phyloP scores from a whole-genome alignment of 2,329 filamentous ascomycete genomes.

The Boeremia lycopersici region DNA sequence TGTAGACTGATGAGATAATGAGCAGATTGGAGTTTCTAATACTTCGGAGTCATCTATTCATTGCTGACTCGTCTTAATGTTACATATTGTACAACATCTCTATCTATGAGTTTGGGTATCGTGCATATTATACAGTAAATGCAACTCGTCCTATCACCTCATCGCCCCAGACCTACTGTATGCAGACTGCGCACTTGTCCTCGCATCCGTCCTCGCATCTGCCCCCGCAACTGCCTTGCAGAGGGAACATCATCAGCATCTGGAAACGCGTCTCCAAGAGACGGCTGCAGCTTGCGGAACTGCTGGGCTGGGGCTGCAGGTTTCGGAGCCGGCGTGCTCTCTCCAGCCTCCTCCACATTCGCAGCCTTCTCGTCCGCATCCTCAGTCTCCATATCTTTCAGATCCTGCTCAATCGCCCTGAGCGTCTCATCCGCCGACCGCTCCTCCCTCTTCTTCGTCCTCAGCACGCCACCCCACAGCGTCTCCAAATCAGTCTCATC shows the following conservation, averaged over 20 bases:
- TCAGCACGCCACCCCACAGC: conserved; percentile 62
- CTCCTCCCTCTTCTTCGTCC: conserved; percentile 49
- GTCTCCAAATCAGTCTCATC: conserved; percentile 70
- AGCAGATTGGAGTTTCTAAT: not conserved
- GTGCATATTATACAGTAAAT: conserved; percentile 5
- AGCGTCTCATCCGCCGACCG: conserved; percentile 40
- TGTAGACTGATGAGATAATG: not conserved
- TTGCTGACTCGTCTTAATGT: not conserved
- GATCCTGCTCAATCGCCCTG: conserved; percentile 27
- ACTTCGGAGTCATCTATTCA: not conserved
- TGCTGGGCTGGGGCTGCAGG: conserved; percentile 20
- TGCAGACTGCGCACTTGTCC: conserved; percentile 26
- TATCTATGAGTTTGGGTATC: conserved; percentile 10
- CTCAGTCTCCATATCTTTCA: conserved; percentile 31
- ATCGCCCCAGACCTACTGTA: conserved; percentile 29
- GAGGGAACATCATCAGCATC: conserved; percentile 11
- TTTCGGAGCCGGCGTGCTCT: not conserved
- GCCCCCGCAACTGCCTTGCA: conserved; percentile 9
- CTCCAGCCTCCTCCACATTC: not conserved
- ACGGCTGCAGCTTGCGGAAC: conserved; percentile 27
- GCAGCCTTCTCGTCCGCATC: conserved; percentile 11
- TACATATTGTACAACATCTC: conserved; percentile 5
- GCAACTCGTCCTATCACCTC: not conserved
- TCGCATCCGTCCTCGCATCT: conserved; percentile 15
- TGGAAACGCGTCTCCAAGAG: conserved; percentile 37